Conservation (phyloP, 257 asterid genomes). For the Penstemon eatonii region DNA sequence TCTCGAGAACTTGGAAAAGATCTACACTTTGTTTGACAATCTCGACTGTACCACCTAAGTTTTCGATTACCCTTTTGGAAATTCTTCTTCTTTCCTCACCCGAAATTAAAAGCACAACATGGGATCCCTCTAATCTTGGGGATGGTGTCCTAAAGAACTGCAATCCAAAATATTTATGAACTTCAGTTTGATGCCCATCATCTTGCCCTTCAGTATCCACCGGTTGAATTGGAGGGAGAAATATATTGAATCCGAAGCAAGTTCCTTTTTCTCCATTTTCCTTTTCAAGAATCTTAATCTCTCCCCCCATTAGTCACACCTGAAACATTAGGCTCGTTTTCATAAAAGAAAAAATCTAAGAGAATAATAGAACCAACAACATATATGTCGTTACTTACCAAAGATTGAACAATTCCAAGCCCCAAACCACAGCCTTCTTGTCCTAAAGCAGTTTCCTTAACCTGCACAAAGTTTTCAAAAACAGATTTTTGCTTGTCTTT, state of each 20-base stretch:
- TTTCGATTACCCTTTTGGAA: too few species aligned
- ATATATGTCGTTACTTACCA: conserved; percentile 28
- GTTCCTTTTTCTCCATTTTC: conserved; percentile 41
- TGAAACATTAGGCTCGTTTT: background rate
- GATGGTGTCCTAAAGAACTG: too few species aligned
- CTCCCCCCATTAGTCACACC: conserved; percentile 57
- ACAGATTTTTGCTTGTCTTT: conserved; percentile 17
- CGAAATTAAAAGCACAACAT: too few species aligned
- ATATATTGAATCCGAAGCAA: conserved; percentile 41
- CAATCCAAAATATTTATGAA: too few species aligned
- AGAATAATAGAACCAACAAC: too few species aligned
- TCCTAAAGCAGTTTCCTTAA: conserved; percentile 36
- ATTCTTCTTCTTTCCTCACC: too few species aligned
- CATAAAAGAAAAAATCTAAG: background rate
- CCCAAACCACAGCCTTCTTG: conserved; percentile 51
- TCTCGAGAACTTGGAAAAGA: too few species aligned
- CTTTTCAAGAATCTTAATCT: conserved; percentile 41
- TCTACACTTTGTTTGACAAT: too few species aligned
- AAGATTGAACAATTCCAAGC: conserved; percentile 44
- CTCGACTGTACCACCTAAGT: too few species aligned
- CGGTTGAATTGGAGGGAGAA: conserved; percentile 6
- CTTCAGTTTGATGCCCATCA: too few species aligned
- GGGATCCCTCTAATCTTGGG: too few species aligned
- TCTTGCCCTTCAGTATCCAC: background rate
- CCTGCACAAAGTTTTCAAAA: conserved; percentile 55